A percentile compares a stretch with the other conserved stretches of the same genome.
Evolutionary conservation across 306 rosid species (phyloP).

Genomic region (Pyrus communis): DNA sequence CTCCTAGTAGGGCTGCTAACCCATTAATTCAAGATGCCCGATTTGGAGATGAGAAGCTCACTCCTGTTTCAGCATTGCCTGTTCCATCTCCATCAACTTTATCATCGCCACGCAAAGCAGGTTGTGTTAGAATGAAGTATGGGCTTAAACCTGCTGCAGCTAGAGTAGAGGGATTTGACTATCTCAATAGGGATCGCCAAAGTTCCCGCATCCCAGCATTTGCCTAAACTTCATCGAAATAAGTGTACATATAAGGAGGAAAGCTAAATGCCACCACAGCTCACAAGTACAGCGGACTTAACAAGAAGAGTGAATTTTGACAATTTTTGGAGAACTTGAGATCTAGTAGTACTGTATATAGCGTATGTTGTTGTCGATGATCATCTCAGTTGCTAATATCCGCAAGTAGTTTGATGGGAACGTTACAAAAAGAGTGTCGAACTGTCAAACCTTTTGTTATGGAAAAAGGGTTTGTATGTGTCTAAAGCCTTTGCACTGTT

Average conservation of each 20-base stretch:
- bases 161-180: slow-evolving; percentile 95
- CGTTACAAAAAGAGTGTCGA: slow-evolving; percentile 4
- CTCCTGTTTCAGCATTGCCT: slow-evolving; percentile 22
- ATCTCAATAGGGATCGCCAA: slow-evolving; percentile 76
- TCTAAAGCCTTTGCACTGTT: slow-evolving; percentile 27
- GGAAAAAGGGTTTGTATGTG: slow-evolving; percentile 38
- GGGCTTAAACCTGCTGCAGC: slow-evolving; percentile 77
- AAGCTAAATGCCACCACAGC: slow-evolving; percentile 42
- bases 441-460: slow-evolving; percentile 41
- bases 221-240: slow-evolving; percentile 45
- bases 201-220: slow-evolving; percentile 75
- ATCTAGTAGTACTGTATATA: slow-evolving; percentile 35
- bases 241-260: slow-evolving; percentile 69
- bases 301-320: slow-evolving; percentile 33
- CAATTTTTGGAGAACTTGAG: slow-evolving; percentile 24
- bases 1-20: slow-evolving; percentile 71
- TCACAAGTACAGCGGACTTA: slow-evolving; percentile 30
- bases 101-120: slow-evolving; percentile 57
- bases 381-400: slow-evolving; percentile 20
- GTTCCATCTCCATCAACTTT: slow-evolving; percentile 53
- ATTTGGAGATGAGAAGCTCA: slow-evolving; percentile 49
- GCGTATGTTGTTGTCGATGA: slow-evolving; percentile 22
- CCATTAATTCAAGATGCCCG: slow-evolving; percentile 71
- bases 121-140: slow-evolving; percentile 53
- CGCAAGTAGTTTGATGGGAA: slow-evolving; percentile 31